These are phyloP conservation scores for Gracilaria vermiculophylla DNA, from an alignment of 23 red algal genomes.

Conservation along the genomic window DNA sequence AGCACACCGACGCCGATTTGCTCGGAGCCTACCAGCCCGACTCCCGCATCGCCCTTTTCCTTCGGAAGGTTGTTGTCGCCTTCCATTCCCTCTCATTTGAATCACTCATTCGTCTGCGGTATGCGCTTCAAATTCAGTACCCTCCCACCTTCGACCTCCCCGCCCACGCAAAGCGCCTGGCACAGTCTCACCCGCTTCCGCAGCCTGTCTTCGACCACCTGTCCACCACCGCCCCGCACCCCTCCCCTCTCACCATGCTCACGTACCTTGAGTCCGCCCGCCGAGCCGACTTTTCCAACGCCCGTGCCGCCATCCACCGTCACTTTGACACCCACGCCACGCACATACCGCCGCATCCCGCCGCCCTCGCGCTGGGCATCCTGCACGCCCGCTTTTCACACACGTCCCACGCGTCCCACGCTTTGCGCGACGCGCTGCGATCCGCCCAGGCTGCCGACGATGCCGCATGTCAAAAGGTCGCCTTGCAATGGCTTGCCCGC, in stretches of 20 bases:
- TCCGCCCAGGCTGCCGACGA: slow-evolving; percentile 46
- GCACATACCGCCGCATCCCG: slow-evolving; percentile 31
- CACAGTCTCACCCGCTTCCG: not conserved
- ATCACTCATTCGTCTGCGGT: not conserved
- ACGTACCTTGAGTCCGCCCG: slow-evolving; percentile 40
- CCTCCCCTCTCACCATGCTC: not conserved
- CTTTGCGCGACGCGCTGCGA: slow-evolving; percentile 50
- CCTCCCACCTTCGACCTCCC: not conserved
- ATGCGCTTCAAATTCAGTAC: not conserved
- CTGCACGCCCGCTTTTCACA: slow-evolving; percentile 43
- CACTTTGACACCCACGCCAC: slow-evolving; percentile 55
- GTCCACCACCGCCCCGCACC: not conserved
- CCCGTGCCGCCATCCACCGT: slow-evolving; percentile 13
- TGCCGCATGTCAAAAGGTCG: not conserved
- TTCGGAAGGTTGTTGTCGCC: slow-evolving; percentile 45
- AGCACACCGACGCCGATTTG: not conserved
- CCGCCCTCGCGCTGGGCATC: slow-evolving; percentile 38
- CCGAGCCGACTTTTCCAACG: slow-evolving; percentile 12
- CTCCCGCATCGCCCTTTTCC: slow-evolving; percentile 6
- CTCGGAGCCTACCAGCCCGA: slow-evolving; percentile 8
- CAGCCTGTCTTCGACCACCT: not conserved
- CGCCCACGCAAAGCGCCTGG: not conserved
- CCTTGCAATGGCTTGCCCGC: slow-evolving; percentile 46
- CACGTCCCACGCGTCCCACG: slow-evolving; percentile 10
- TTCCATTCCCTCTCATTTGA: slow-evolving; percentile 56